Conservation (phyloP, 2,329 filamentous ascomycete genomes). For the Aquanectria penicillioides region DNA sequence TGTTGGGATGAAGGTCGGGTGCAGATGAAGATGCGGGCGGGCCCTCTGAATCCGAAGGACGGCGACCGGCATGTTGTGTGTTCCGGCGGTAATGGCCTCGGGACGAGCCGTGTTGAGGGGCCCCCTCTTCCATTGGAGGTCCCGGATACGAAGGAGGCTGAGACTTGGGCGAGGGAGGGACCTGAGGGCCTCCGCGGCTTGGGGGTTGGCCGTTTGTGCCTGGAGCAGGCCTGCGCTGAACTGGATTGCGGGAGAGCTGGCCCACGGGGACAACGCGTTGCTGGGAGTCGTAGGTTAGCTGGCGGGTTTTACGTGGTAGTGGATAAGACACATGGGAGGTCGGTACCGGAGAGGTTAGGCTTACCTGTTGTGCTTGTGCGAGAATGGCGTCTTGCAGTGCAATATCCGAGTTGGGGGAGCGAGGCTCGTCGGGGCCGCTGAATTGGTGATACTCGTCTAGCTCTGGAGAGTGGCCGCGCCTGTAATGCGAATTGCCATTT, state of each 20-base stretch:
- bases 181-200: constrained; percentile 23
- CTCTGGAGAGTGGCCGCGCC: constrained; percentile 39
- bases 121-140: constrained; percentile 31
- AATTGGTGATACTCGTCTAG: constrained; percentile 38
- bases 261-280: constrained; percentile 42
- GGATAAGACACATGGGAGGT: background rate
- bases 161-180: constrained; percentile 14
- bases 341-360: background rate
- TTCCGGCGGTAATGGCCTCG: constrained; percentile 37
- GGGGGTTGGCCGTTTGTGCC: constrained; percentile 8
- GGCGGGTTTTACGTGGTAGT: background rate
- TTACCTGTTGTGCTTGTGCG: constrained; percentile 42
- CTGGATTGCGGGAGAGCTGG: constrained; percentile 33
- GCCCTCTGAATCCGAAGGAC: constrained; percentile 33
- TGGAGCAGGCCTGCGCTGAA: constrained; percentile 30
- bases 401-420: constrained; percentile 41
- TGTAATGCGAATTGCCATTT: constrained; percentile 39
- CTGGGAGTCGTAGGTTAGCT: constrained; percentile 27
- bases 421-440: constrained; percentile 37
- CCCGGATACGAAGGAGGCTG: constrained; percentile 36
- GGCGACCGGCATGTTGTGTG: constrained; percentile 24
- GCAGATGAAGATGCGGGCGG: constrained; percentile 7
- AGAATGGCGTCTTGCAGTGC: constrained; percentile 43
- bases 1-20: constrained; percentile 20
- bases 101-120: constrained; percentile 22